A percentile compares a stretch with the other conserved stretches of the same genome.
Evolutionary conservation across 1,284 basidiomycete genomes (phyloP).

Genomic region (Anthracocystis setariae): DNA sequence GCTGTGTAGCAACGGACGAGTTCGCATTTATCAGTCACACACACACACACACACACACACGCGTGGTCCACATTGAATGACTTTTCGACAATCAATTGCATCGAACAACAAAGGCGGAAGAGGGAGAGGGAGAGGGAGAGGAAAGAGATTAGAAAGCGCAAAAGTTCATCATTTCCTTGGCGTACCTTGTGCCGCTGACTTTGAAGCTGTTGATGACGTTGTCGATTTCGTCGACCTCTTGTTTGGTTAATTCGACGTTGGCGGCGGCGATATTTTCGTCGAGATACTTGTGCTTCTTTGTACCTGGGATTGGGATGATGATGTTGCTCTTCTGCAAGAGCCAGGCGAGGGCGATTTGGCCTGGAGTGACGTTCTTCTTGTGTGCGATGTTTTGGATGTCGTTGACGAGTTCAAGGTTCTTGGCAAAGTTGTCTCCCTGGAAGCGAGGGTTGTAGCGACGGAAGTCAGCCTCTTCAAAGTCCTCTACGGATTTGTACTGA

Average conservation of each 20-base stretch:
- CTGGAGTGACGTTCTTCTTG: conserved; percentile 50
- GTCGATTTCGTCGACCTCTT: conserved; percentile 51
- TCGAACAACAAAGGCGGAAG: too few species aligned
- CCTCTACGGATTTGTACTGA: conserved; percentile 29
- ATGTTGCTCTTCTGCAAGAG: conserved; percentile 23
- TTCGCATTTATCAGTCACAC: too few species aligned
- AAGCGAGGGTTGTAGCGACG: conserved; percentile 50
- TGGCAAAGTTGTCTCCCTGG: conserved; percentile 45
- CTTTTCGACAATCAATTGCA: too few species aligned
- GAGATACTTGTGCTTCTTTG: conserved; percentile 48
- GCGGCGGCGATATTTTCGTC: conserved; percentile 49
- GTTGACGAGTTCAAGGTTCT: conserved; percentile 51
- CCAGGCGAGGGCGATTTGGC: conserved; percentile 57
- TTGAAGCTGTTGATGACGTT: conserved; percentile 53
- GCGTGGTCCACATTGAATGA: too few species aligned
- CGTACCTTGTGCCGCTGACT: conserved; percentile 42
- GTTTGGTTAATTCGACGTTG: conserved; percentile 22
- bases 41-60: too few species aligned
- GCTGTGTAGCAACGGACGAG: too few species aligned
- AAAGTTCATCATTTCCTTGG: conserved; percentile 12
- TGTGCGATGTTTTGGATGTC: conserved; percentile 48
- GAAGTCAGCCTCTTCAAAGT: conserved; percentile 51
- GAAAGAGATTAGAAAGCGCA: conserved; percentile 38
- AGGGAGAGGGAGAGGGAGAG: too few species aligned
- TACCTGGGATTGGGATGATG: conserved; percentile 51